Evolutionary conservation across 495 filamentous ascomycete species (phyloP).

Genomic region (Penicillium egyptiacum): DNA sequence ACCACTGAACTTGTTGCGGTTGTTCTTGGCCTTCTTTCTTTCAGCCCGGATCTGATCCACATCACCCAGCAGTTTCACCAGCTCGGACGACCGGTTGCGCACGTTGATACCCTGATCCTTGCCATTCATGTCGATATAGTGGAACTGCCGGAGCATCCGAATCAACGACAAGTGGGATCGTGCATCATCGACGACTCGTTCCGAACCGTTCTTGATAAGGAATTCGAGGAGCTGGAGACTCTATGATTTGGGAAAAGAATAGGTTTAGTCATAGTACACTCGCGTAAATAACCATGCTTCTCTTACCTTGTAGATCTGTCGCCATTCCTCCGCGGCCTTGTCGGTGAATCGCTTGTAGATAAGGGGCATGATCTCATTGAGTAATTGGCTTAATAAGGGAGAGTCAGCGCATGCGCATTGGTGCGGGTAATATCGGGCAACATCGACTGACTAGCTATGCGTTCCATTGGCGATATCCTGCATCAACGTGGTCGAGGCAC

Average conservation of each 20-base stretch:
- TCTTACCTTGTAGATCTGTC: slow-evolving; percentile 92
- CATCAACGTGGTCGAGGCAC: slow-evolving; percentile 84
- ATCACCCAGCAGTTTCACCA: slow-evolving; percentile 89
- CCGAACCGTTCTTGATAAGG: slow-evolving; percentile 96
- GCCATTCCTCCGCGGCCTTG: slow-evolving; percentile 97
- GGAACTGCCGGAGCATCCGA: slow-evolving; percentile 98
- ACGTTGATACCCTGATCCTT: slow-evolving; percentile 99
- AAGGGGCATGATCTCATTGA: slow-evolving; percentile 99
- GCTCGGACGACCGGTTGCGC: slow-evolving; percentile 91
- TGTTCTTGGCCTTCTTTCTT: slow-evolving; percentile 87
- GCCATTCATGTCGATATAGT: slow-evolving; percentile 93
- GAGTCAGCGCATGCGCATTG: slow-evolving; percentile 19
- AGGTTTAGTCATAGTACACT: not conserved
- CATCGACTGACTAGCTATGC: slow-evolving; percentile 83
- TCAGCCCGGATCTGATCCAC: slow-evolving; percentile 91
- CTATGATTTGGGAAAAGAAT: slow-evolving; percentile 32
- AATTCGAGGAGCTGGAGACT: slow-evolving; percentile 95
- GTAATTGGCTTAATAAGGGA: slow-evolving; percentile 66
- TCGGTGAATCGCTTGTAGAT: slow-evolving; percentile 99
- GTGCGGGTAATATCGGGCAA: slow-evolving; percentile 5
- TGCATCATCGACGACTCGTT: slow-evolving; percentile 96
- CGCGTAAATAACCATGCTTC: not conserved
- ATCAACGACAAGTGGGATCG: slow-evolving; percentile 90
- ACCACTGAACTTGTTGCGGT: slow-evolving; percentile 91
- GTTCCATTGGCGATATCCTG: slow-evolving; percentile 98